Evolutionary conservation across 2,329 filamentous ascomycete genomes (phyloP).

Genomic region (Botrytis porri): DNA sequence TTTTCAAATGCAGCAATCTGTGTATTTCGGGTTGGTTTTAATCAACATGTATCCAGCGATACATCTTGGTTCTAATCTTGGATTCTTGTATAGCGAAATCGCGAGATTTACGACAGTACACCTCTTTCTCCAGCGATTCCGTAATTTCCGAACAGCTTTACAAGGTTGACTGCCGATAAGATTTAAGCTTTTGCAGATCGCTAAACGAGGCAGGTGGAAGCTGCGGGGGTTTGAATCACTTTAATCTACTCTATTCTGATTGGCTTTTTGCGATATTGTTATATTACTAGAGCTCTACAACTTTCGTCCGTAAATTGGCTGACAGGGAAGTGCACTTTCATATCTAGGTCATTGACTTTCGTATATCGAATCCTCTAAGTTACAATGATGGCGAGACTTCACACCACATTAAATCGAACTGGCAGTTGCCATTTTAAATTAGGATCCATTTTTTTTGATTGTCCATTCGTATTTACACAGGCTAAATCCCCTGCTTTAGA

Average conservation of each 20-base stretch:
- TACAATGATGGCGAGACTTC: not conserved
- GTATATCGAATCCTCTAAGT: not conserved
- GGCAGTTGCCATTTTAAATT: not conserved
- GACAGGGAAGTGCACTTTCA: not conserved
- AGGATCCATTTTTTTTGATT: not conserved
- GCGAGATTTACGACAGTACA: not conserved
- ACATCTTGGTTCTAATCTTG: not conserved
- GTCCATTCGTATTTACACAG: not conserved
- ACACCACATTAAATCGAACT: not conserved
- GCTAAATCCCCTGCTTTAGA: not conserved
- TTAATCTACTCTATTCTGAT: not conserved
- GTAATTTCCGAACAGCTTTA: not conserved
- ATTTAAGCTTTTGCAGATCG: not conserved
- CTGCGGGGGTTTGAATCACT: not conserved
- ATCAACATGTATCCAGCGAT: not conserved
- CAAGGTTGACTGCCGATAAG: not conserved
- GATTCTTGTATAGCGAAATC: not conserved
- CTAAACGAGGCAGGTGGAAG: not conserved
- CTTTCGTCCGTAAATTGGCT: not conserved
- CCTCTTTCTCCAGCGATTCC: not conserved
- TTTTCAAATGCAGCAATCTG: not conserved
- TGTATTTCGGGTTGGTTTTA: not conserved
- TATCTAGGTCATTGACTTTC: not conserved
- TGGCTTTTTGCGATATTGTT: not conserved
- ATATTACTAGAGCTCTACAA: not conserved